phyloP scores from a whole-genome alignment of 805 yeast species.

The Ogataea nitratoaversa region DNA sequence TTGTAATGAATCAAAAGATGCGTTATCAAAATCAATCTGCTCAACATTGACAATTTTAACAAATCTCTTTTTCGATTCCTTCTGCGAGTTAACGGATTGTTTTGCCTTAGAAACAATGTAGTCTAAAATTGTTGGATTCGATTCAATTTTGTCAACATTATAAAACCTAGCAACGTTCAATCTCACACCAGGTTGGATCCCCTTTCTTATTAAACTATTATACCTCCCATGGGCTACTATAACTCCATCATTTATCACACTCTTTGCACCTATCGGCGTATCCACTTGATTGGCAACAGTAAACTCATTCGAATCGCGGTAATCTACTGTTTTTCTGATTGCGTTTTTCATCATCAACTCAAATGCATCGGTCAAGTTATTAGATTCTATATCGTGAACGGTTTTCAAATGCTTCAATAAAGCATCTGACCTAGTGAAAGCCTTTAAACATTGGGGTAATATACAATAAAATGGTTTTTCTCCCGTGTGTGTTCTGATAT shows the following conservation, averaged over 20 bases:
- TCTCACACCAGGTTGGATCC: background rate
- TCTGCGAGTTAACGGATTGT: slow-evolving; percentile 1
- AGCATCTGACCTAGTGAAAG: slow-evolving; percentile 57
- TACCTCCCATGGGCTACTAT: background rate
- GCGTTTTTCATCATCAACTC: slow-evolving; percentile 12
- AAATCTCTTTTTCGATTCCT: background rate
- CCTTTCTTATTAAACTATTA: background rate
- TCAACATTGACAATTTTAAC: no score
- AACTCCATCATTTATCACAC: background rate
- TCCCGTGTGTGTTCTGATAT: slow-evolving; percentile 62
- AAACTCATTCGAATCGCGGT: background rate
- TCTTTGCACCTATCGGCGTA: background rate
- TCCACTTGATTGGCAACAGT: background rate
- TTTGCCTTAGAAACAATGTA: slow-evolving; percentile 1
- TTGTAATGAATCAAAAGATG: slow-evolving; percentile 14
- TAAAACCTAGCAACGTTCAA: slow-evolving; percentile 2
- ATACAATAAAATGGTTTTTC: slow-evolving; percentile 64
- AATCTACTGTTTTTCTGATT: background rate
- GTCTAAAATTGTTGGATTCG: slow-evolving; percentile 3
- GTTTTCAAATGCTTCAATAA: slow-evolving; percentile 60
- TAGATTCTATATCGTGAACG: slow-evolving; percentile 48
- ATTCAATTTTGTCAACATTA: slow-evolving; percentile 2
- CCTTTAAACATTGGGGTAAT: slow-evolving; percentile 60
- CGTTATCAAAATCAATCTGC: slow-evolving; percentile 8
- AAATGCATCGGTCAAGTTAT: slow-evolving; percentile 17